Base-by-base conservation (phyloP, 805 yeast species). In the Candida pseudoglaebosa region DNA sequence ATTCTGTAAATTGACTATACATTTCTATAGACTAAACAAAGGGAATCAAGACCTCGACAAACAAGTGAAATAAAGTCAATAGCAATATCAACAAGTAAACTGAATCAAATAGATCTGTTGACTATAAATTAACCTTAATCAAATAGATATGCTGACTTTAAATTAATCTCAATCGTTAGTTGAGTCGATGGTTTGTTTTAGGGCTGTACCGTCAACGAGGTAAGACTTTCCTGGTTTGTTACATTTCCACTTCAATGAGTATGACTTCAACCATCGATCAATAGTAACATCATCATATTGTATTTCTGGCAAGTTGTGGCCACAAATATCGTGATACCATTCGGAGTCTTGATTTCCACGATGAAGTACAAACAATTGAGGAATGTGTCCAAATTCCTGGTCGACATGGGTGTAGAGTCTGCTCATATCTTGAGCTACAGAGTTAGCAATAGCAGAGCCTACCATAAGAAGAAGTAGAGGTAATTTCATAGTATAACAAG, bases 141-240 rank as follows among this genome's bases (percentile, higher is more conserved):
- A n/a, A n/a, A n/a, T n/a, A n/a, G n/a, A n/a, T n/a, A n/a, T n/a
- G n/a, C n/a, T n/a, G n/a, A n/a, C n/a, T n/a, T n/a, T n/a, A n/a
- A n/a, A n/a, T n/a, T n/a, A n/a, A n/a, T n/a, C n/a, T n/a, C n/a
- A n/a, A n/a, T n/a, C n/a, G n/a, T n/a, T n/a, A n/a, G n/a, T n/a
- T n/a, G n/a, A n/a, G n/a, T n/a, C n/a, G n/a, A n/a, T n/a, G n/a
- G n/a, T n/a, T n/a, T n/a, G n/a, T n/a, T n/a, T n/a, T n/a, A n/a
- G n/a, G 4, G 24, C 22, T 10, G 20, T 10, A 10, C 34, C 34
- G 13, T 32, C 24, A 19, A 32, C 34, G 6, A 32, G 13, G 24
- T 32, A 32, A 6, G 21, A 14, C n/a, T 32, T 32, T 5, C 34
- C 34, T 4, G 34, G 34, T 32, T 32, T 32, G 22, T 32, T 32